Conservation (phyloP, 257 asterid species). For the Nicotiana noctiflora region DNA sequence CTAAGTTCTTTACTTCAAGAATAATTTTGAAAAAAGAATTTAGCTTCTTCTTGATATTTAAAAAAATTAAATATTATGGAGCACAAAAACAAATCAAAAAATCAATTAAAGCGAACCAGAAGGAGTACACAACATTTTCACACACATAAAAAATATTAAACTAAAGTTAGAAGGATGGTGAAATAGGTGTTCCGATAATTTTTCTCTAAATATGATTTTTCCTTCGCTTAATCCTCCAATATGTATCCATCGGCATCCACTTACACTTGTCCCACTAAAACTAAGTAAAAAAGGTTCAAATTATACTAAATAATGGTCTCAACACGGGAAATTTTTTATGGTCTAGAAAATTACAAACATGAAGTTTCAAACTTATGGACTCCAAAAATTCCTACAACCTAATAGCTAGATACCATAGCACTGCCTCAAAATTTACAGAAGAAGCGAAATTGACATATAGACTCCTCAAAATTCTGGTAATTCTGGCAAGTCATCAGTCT, state of each 20-base stretch:
- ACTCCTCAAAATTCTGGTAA: constrained; percentile 5
- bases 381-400: neutral
- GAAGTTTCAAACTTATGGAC: neutral
- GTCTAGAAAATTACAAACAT: neutral
- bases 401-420: neutral
- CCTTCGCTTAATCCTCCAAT: neutral
- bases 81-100: too few species aligned
- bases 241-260: neutral
- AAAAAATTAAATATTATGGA: too few species aligned
- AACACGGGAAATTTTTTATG: neutral
- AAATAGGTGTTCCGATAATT: neutral
- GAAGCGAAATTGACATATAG: neutral
- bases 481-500: constrained; percentile 12
- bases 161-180: neutral
- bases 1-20: too few species aligned
- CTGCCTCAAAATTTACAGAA: neutral
- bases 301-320: neutral
- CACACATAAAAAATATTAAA: neutral
- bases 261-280: neutral
- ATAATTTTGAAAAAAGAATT: too few species aligned
- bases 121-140: neutral
- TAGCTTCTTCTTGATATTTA: too few species aligned
- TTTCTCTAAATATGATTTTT: neutral
- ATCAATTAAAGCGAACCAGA: too few species aligned
- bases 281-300: neutral